phyloP scores from a whole-genome alignment of 2,329 filamentous ascomycete genomes.

The Fusarium liriodendri region DNA sequence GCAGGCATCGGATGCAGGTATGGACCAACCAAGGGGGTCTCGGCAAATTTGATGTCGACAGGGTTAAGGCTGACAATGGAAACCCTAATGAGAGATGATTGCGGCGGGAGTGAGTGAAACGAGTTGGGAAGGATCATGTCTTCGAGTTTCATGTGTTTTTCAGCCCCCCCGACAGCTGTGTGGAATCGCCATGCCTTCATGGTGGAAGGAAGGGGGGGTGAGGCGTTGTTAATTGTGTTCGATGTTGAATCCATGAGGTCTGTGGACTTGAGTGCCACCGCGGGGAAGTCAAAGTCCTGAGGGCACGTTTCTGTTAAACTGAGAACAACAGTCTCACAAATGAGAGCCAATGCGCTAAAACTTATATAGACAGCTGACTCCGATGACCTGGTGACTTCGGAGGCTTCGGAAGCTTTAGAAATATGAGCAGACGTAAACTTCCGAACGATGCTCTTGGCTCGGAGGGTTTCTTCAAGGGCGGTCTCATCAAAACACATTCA shows the following conservation, averaged over 20 bases:
- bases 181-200: background rate
- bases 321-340: background rate
- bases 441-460: background rate
- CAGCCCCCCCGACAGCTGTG: background rate
- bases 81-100: background rate
- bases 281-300: background rate
- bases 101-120: background rate
- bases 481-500: background rate
- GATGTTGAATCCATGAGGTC: background rate
- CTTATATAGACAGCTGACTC: background rate
- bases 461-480: background rate
- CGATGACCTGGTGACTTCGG: background rate
- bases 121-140: background rate
- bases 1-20: background rate
- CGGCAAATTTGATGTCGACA: background rate
- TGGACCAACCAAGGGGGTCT: background rate
- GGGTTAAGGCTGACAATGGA: background rate
- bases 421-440: background rate
- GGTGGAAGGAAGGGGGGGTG: background rate
- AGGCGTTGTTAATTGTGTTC: fast-evolving
- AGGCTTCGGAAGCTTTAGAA: background rate
- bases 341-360: fast-evolving
- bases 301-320: background rate
- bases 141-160: background rate
- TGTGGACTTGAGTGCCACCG: background rate